Evolutionary conservation across 345 rosid genomes (phyloP).

Genomic region (Eucalyptus globulus): DNA sequence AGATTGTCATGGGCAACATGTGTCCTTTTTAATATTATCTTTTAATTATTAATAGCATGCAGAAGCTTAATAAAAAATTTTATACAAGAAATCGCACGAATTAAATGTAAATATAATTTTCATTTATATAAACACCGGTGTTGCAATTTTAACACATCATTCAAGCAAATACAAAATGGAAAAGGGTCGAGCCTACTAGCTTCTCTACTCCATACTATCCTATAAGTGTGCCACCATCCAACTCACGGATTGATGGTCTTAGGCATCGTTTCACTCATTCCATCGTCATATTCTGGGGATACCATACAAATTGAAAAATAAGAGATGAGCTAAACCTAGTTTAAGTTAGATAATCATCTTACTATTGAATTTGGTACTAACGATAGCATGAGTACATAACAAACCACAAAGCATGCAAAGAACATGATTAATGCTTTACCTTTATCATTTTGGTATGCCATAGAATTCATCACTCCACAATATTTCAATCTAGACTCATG

Average conservation of each 20-base stretch:
- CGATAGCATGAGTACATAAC: background rate
- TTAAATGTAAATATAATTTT: too few species aligned
- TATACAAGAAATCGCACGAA: too few species aligned
- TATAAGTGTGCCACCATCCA: background rate
- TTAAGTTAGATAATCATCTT: background rate
- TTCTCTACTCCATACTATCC: background rate
- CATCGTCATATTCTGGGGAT: background rate
- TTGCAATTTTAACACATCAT: too few species aligned
- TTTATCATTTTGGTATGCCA: background rate
- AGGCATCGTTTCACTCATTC: background rate
- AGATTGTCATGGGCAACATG: too few species aligned
- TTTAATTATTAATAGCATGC: too few species aligned
- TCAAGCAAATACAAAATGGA: too few species aligned
- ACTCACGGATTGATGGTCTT: background rate
- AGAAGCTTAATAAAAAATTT: too few species aligned
- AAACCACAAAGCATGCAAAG: background rate
- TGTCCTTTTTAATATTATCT: too few species aligned
- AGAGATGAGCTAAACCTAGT: fast-evolving
- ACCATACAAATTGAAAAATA: too few species aligned
- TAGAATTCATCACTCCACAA: background rate
- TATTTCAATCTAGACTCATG: background rate
- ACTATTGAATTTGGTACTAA: too few species aligned
- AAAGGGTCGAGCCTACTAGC: background rate
- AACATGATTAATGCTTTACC: background rate
- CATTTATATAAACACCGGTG: too few species aligned